Percentiles rank a stretch among this genome's conserved stretches.
Conservation (phyloP, 768 basidiomycete species). For the Lactifluus pinguis region DNA sequence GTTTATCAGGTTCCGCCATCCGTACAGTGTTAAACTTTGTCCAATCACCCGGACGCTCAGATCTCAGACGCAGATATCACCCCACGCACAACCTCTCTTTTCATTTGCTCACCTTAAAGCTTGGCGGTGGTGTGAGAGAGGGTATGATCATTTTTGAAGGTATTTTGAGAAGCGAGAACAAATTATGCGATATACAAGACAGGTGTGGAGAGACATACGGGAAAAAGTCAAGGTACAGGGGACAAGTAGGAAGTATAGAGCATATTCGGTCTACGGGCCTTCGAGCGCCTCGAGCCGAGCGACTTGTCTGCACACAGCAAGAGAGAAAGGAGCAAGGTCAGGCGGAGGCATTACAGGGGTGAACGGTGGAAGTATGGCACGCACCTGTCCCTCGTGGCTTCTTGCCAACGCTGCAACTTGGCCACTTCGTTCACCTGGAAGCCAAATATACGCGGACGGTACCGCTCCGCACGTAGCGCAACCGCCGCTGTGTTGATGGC, state of each 20-base stretch:
- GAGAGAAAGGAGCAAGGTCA: not conserved
- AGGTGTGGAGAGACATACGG: not conserved
- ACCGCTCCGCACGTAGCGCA: slow-evolving; percentile 85
- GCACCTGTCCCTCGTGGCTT: slow-evolving; percentile 80
- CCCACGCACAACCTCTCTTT: too few relatives aligned
- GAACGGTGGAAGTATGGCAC: slow-evolving; percentile 22
- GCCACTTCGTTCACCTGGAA: slow-evolving; percentile 95
- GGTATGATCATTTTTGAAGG: not conserved
- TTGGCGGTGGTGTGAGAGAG: not conserved
- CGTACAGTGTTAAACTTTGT: too few relatives aligned
- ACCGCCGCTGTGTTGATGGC: slow-evolving; percentile 68
- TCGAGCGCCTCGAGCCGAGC: slow-evolving; percentile 18
- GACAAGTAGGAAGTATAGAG: not conserved
- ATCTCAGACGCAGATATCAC: too few relatives aligned
- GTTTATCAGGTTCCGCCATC: too few relatives aligned
- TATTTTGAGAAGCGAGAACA: not conserved
- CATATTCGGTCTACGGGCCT: not conserved
- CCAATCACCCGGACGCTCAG: too few relatives aligned
- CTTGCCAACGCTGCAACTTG: slow-evolving; percentile 92
- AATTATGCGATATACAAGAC: not conserved
- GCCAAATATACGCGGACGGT: slow-evolving; percentile 90
- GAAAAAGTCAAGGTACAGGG: too few relatives aligned
- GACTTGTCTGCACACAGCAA: slow-evolving; percentile 8
- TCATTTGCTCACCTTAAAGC: too few relatives aligned
- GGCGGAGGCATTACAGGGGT: not conserved